Conservation (phyloP, 306 rosid genomes). For the Sicyos baderoa region DNA sequence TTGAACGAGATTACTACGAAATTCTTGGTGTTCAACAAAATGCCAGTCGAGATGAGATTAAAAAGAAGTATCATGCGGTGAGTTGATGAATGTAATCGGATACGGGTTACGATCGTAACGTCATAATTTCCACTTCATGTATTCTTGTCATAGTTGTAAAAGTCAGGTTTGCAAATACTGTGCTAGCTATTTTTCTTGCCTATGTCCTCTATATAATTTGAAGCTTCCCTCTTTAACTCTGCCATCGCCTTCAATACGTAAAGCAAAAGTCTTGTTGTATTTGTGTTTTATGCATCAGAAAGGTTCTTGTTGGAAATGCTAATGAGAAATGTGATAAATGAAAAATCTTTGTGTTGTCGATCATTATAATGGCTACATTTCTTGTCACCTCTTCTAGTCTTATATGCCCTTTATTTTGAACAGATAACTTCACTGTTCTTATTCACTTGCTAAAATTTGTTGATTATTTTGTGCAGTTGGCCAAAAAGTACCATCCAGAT, state of each 20-base stretch:
- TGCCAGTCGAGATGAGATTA: constrained; percentile 69
- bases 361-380: background rate
- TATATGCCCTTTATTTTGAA: background rate
- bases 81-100: background rate
- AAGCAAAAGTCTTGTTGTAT: background rate
- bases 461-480: constrained; percentile 46
- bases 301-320: background rate
- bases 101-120: background rate
- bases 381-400: background rate
- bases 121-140: background rate
- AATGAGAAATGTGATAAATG: background rate
- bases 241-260: background rate
- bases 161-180: background rate
- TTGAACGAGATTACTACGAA: constrained; percentile 51
- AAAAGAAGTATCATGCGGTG: constrained; percentile 67
- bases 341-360: background rate
- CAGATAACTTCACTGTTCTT: background rate
- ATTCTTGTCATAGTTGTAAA: background rate
- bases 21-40: constrained; percentile 55
- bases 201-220: background rate
- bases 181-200: background rate
- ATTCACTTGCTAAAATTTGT: background rate
- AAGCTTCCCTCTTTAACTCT: background rate
- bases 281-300: background rate
- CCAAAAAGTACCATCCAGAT: constrained; percentile 93